These are phyloP conservation scores for Candida labiduridarum DNA, from an alignment of 1,139 yeast genomes.

Conservation along the genomic window DNA sequence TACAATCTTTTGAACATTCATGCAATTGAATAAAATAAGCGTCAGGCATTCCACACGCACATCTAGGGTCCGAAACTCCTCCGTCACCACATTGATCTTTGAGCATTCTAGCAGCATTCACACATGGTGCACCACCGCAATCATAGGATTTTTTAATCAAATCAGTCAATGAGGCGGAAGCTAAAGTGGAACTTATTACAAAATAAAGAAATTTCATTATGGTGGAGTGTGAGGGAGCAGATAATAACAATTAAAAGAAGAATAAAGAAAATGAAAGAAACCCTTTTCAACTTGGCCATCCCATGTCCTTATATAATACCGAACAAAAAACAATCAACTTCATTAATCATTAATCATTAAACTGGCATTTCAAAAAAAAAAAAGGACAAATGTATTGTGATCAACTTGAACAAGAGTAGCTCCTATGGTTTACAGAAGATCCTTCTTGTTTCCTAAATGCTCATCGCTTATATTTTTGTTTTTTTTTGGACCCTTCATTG, in stretches of 20 bases:
- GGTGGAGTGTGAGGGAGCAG: not conserved
- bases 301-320: not conserved
- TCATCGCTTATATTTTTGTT: too few species aligned
- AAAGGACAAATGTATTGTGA: not conserved
- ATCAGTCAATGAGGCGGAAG: not conserved
- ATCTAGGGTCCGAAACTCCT: conserved; percentile 1
- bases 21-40: conserved; percentile 1
- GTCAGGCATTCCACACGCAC: conserved; percentile 5
- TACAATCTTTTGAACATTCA: conserved; percentile 4
- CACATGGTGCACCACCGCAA: conserved; percentile 3
- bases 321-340: not conserved
- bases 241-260: not conserved
- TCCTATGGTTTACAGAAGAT: not conserved
- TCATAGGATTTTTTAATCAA: not conserved
- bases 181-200: not conserved
- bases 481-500: too few species aligned
- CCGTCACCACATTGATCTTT: conserved; percentile 1
- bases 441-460: too few species aligned
- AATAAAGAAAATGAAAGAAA: not conserved
- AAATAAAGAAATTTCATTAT: not conserved
- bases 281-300: not conserved
- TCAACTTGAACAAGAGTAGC: not conserved
- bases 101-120: not conserved
- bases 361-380: not conserved
- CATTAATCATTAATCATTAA: not conserved